phyloP scores from a whole-genome alignment of 2,329 filamentous ascomycete genomes.

The Colletotrichum sidae region DNA sequence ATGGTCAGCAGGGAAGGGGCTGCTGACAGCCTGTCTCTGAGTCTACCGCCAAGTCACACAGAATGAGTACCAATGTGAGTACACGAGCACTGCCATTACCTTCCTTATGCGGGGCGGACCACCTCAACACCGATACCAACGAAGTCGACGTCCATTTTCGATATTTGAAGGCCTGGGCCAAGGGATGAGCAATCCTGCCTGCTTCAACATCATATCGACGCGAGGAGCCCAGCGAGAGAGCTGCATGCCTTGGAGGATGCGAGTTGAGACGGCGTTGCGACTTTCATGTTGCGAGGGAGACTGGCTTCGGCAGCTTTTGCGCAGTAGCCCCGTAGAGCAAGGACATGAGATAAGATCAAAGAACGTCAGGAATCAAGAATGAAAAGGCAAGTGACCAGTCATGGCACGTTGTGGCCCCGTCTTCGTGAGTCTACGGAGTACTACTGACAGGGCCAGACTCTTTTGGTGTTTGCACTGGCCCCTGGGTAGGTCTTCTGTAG shows the following conservation, averaged over 20 bases:
- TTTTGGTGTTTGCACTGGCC: too few relatives aligned
- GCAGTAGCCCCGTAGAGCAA: neutral
- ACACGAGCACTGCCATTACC: neutral
- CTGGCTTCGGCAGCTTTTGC: neutral
- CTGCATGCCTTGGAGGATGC: neutral
- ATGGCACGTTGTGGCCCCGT: neutral
- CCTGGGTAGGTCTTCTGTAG: too few relatives aligned
- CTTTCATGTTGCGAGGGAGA: conserved; percentile 4
- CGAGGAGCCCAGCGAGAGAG: neutral
- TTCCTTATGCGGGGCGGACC: too few relatives aligned
- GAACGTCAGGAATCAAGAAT: neutral
- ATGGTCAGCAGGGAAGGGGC: conserved; percentile 29
- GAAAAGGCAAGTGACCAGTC: neutral
- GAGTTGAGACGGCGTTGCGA: conserved; percentile 10
- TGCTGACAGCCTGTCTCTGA: conserved; percentile 35
- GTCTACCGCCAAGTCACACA: conserved; percentile 24
- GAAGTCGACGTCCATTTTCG: too few relatives aligned
- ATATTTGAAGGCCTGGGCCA: too few relatives aligned
- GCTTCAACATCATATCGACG: too few relatives aligned
- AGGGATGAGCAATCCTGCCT: too few relatives aligned
- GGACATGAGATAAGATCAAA: conserved; percentile 25
- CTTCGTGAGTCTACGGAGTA: too few relatives aligned
- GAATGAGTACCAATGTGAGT: neutral
- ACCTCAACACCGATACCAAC: too few relatives aligned
- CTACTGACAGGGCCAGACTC: too few relatives aligned